Evolutionary conservation across 2,329 filamentous ascomycete species (phyloP).

Genomic region (Fusarium hostae): DNA sequence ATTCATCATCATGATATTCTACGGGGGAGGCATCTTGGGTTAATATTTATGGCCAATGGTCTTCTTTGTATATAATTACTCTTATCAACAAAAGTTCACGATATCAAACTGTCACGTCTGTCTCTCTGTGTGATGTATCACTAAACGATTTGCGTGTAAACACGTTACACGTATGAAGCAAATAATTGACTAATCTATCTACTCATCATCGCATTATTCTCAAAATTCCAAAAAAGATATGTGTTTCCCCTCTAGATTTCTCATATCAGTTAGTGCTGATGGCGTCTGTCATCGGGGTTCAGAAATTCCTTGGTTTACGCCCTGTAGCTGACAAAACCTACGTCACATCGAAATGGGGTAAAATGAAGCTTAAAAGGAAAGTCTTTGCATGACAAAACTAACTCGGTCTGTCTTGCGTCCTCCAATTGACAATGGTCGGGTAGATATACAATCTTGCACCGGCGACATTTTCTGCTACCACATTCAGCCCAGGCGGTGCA

Average conservation of each 20-base stretch:
- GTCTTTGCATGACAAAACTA: not conserved
- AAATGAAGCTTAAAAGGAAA: not conserved
- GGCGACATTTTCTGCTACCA: constrained; percentile 7
- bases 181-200: too few species aligned
- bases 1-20: not conserved
- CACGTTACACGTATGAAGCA: not conserved
- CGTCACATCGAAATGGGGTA: constrained; percentile 2
- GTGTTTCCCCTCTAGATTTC: not conserved
- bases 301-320: not conserved
- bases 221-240: not conserved
- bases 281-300: not conserved
- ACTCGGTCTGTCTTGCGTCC: not conserved
- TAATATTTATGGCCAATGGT: not conserved
- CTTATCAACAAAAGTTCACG: not conserved
- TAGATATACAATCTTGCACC: not conserved
- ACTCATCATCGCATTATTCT: not conserved
- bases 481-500: constrained; percentile 9
- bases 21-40: not conserved
- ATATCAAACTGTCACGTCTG: not conserved
- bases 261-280: not conserved
- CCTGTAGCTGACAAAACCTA: not conserved
- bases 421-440: not conserved
- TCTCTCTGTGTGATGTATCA: not conserved
- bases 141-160: too few species aligned
- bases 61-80: constrained; percentile 14